phyloP scores from a whole-genome alignment of 2,329 filamentous ascomycete species.

The Scedosporium aurantiacum region DNA sequence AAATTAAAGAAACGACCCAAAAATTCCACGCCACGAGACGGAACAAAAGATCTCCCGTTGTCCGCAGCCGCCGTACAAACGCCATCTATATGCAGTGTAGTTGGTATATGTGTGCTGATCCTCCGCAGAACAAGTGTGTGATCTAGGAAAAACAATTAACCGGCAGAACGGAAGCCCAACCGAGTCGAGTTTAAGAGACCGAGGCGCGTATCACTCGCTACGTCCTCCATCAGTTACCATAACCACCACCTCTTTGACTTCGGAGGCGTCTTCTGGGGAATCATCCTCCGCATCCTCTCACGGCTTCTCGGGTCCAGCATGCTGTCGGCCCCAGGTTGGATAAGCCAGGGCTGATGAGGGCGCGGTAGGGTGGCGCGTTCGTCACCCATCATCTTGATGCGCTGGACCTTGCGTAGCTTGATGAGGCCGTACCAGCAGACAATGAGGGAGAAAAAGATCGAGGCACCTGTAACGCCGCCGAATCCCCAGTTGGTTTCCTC shows the following conservation, averaged over 20 bases:
- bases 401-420: constrained; percentile 76
- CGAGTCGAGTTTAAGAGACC: neutral
- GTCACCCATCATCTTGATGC: constrained; percentile 66
- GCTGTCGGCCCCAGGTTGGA: constrained; percentile 33
- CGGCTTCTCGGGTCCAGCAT: constrained; percentile 42
- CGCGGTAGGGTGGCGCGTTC: constrained; percentile 28
- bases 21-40: neutral
- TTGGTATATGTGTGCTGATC: neutral
- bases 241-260: constrained; percentile 22
- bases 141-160: neutral
- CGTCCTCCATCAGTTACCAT: neutral
- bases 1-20: neutral
- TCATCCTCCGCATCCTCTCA: constrained; percentile 41
- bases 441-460: constrained; percentile 59
- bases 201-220: neutral
- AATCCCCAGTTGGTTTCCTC: constrained; percentile 90
- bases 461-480: constrained; percentile 58
- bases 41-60: neutral
- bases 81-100: constrained; percentile 7
- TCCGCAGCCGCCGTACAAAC: neutral
- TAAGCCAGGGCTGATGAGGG: constrained; percentile 18
- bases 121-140: neutral
- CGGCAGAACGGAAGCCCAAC: neutral
- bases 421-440: constrained; percentile 76
- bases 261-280: constrained; percentile 32